Evolutionary conservation across 1,139 yeast genomes (phyloP).

Genomic region (Yamadazyma jaroonii): DNA sequence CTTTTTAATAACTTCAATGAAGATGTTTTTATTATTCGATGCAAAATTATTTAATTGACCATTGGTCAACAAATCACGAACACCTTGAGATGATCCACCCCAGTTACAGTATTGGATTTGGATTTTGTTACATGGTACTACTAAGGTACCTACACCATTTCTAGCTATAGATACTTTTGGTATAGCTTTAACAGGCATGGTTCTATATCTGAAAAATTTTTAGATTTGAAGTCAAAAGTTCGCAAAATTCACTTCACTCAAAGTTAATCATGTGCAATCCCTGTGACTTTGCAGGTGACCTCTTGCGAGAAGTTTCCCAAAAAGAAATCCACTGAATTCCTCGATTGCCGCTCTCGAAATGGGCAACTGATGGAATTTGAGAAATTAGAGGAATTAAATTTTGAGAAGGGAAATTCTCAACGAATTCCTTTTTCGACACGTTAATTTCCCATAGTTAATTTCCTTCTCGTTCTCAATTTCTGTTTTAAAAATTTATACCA

Average conservation of each 20-base stretch:
- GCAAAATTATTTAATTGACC: slow-evolving; percentile 61
- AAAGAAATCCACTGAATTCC: no score
- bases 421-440: slow-evolving; percentile 3
- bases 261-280: neutral
- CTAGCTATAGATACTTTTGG: slow-evolving; percentile 56
- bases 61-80: slow-evolving; percentile 62
- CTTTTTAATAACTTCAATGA: slow-evolving; percentile 66
- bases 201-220: neutral
- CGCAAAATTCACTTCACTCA: no score
- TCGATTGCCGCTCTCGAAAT: neutral
- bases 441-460: neutral
- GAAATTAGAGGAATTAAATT: neutral
- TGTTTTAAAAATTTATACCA: slow-evolving; percentile 5
- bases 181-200: slow-evolving; percentile 51
- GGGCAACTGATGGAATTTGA: neutral
- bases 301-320: no score
- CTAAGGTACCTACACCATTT: slow-evolving; percentile 81
- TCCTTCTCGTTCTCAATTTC: slow-evolving; percentile 9
- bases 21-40: slow-evolving; percentile 56
- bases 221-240: no score
- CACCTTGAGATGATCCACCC: slow-evolving; percentile 92
- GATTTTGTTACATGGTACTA: slow-evolving; percentile 70
- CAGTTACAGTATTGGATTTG: slow-evolving; percentile 82
- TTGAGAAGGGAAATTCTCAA: slow-evolving; percentile 2
- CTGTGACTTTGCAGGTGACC: neutral